Conservation (phyloP, 225 moss, liverwort and hornwort genomes). For the Pseudoscleropodium purum region DNA sequence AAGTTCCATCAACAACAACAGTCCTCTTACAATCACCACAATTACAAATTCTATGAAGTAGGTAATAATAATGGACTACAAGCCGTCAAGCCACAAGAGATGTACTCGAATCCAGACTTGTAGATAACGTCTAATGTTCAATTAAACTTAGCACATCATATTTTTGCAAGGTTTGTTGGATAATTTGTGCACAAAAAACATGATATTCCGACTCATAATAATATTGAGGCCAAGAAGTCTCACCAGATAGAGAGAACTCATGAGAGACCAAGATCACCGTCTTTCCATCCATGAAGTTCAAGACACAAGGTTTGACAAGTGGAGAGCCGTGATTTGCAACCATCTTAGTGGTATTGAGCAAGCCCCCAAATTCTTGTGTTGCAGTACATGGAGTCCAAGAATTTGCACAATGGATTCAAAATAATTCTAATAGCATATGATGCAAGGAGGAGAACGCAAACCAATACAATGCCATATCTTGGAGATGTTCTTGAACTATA, state of each 20-base stretch:
- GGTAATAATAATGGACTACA: not conserved
- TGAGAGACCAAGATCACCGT: conserved; percentile 36
- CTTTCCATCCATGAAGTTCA: conserved; percentile 25
- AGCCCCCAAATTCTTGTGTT: not conserved
- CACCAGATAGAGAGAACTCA: conserved; percentile 46
- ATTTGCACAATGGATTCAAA: not conserved
- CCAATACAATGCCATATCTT: not conserved
- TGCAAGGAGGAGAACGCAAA: not conserved
- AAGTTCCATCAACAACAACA: conserved; percentile 42
- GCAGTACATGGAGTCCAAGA: not conserved
- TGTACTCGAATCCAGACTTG: not conserved
- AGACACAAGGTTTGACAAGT: not conserved
- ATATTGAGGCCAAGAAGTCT: not conserved
- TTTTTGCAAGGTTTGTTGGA: not conserved
- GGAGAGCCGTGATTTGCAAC: not conserved
- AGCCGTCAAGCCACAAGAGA: not conserved
- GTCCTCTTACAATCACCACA: conserved; percentile 8
- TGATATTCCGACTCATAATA: not conserved
- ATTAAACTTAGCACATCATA: not conserved
- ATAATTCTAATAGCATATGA: not conserved
- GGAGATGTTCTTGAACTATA: not conserved
- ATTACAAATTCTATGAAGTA: not conserved
- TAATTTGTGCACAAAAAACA: not conserved
- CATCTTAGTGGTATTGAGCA: not conserved
- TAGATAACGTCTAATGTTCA: not conserved